These are phyloP conservation scores for Lithospermum erythrorhizon DNA, from an alignment of 257 asterid species.

Conservation along the genomic window DNA sequence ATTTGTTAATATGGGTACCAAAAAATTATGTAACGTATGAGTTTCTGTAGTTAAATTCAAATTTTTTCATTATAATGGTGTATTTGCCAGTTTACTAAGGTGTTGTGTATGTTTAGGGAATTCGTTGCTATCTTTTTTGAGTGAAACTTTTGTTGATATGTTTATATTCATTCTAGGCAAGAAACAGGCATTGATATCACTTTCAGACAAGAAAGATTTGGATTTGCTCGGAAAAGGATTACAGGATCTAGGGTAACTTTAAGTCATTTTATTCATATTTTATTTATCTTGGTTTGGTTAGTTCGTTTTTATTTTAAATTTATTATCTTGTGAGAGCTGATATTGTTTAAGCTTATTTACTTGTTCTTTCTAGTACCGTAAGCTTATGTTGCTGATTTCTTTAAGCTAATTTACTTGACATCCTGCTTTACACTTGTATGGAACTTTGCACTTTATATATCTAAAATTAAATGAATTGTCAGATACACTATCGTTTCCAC, in stretches of 20 bases:
- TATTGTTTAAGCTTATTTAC: not conserved
- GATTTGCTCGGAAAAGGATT: slow-evolving; percentile 67
- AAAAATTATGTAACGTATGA: too few relatives aligned
- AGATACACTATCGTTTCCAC: slow-evolving; percentile 91
- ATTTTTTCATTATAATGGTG: too few relatives aligned
- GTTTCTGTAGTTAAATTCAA: too few relatives aligned
- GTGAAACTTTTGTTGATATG: not conserved
- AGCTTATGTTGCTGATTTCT: too few relatives aligned
- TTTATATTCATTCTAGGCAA: slow-evolving; percentile 30
- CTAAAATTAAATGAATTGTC: not conserved
- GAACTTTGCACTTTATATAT: too few relatives aligned
- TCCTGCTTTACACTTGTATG: not conserved
- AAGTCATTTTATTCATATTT: not conserved
- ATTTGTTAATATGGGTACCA: too few relatives aligned
- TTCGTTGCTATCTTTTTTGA: not conserved
- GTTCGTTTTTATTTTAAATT: not conserved
- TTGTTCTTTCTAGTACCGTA: not conserved
- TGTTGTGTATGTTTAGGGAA: not conserved
- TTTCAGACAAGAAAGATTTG: slow-evolving; percentile 83
- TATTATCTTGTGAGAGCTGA: not conserved
- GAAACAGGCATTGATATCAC: slow-evolving; percentile 71
- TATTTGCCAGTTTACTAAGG: not conserved
- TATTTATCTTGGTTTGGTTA: not conserved
- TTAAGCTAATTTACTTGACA: too few relatives aligned
- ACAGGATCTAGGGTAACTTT: slow-evolving; percentile 68